phyloP scores from a whole-genome alignment of 495 filamentous ascomycete species.

The Neurospora pannonica region DNA sequence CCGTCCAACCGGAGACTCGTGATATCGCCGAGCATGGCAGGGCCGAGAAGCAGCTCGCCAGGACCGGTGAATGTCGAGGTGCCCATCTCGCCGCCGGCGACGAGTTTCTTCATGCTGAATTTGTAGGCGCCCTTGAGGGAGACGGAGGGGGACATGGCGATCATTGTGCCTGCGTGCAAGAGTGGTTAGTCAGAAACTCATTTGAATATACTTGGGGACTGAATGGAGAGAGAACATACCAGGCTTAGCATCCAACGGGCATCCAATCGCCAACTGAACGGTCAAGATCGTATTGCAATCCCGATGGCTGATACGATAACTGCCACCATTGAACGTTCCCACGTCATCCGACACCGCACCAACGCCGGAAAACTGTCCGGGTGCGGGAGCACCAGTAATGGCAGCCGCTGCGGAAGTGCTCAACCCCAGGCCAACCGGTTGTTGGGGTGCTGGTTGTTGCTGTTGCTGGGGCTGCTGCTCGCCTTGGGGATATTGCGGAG shows the following conservation, averaged over 20 bases:
- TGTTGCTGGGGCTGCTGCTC: constrained; percentile 28
- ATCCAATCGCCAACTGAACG: constrained; percentile 80
- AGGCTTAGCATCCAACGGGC: constrained; percentile 71
- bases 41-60: constrained; percentile 79
- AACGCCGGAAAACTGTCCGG: constrained; percentile 50
- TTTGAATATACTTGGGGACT: neutral
- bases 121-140: constrained; percentile 71
- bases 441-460: constrained; percentile 10
- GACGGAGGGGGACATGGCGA: constrained; percentile 86
- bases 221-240: constrained; percentile 37
- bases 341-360: constrained; percentile 59
- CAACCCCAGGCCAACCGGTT: constrained; percentile 8
- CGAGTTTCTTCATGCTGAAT: constrained; percentile 76
- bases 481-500: constrained; percentile 23
- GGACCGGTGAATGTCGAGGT: constrained; percentile 81
- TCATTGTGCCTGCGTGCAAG: constrained; percentile 59
- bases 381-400: constrained; percentile 22
- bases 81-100: constrained; percentile 72
- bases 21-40: constrained; percentile 74
- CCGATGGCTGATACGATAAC: constrained; percentile 84
- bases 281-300: constrained; percentile 87
- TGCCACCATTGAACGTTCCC: constrained; percentile 93
- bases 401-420: constrained; percentile 19
- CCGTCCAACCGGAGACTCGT: constrained; percentile 65
- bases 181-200: neutral